These are phyloP conservation scores for Coccomyxa sp. DNA, from an alignment of 139 green algal species.

Conservation along the genomic window DNA sequence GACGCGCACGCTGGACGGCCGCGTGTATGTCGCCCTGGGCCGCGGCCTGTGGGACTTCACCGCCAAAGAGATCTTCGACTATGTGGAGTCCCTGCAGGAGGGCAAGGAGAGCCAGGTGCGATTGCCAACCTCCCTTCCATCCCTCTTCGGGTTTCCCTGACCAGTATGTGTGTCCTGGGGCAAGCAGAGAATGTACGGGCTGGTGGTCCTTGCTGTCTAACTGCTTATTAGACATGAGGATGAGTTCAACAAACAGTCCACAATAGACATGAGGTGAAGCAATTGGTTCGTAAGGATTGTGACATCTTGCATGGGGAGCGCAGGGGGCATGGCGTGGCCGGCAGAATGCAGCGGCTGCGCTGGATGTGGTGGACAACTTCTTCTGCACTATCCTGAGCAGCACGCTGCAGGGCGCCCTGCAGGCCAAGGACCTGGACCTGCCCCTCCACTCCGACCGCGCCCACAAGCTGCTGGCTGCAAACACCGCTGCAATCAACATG, in stretches of 20 bases:
- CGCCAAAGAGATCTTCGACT: constrained; percentile 47
- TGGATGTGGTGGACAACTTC: constrained; percentile 46
- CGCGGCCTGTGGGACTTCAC: constrained; percentile 58
- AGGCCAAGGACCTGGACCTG: constrained; percentile 45
- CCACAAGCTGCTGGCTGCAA: constrained; percentile 44
- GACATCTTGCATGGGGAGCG: neutral
- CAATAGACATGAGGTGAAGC: neutral
- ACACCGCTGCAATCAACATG: constrained; percentile 36
- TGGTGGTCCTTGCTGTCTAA: neutral
- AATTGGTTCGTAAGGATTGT: neutral
- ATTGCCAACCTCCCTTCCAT: neutral
- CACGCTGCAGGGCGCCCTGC: constrained; percentile 44
- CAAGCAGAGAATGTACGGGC: neutral
- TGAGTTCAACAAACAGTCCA: neutral
- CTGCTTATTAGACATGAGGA: neutral
- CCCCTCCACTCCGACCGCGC: constrained; percentile 47
- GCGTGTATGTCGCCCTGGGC: constrained; percentile 48
- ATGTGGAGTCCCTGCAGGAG: constrained; percentile 47
- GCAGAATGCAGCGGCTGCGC: constrained; percentile 38
- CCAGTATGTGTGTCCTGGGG: neutral
- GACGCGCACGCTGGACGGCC: constrained; percentile 34
- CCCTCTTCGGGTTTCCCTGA: neutral
- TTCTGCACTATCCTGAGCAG: constrained; percentile 38
- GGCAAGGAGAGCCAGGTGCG: constrained; percentile 25
- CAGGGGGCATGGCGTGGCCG: constrained; percentile 48